Base-by-base conservation (phyloP, 306 rosid species). In the Nissolia schottii region DNA sequence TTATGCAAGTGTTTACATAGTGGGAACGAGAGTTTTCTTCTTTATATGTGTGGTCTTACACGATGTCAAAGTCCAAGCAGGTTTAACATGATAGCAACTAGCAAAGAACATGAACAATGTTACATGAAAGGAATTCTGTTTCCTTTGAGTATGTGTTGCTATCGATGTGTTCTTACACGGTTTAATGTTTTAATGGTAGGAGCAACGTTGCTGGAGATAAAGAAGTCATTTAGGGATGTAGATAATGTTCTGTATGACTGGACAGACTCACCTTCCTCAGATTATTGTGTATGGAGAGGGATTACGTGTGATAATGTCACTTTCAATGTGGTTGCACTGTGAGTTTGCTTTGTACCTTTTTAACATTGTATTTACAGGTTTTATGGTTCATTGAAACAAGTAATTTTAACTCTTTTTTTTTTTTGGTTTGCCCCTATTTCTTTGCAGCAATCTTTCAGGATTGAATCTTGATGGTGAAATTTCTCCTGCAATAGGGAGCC, bases 251-350 rank as follows among this genome's bases (percentile, higher is more conserved):
- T 95, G 10, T 92, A 90, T 77, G 97, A 95, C 71, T 95, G 97
- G 99, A 78, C 88, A 2, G 91, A 83, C 46, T 84, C 96, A 29
- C 83, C 96, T 10, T 86, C 97, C 71, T 80, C 92, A 34, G 99
- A 92, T 81, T 92, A 84, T 72, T 95, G 99, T 79, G 83, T 70
- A 6, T 95, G 99, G 99, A 88, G 96, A 88, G 97, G 99, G 15
- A 71, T 95, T 60, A 34, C 85, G 9, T 95, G 99, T 51, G 99
- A 95, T 80, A 92, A 92, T 84, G 86, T 81, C 74, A 87, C 97
- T 71, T 90, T 88, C 79, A 84, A 77, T 81, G 96, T 92, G 59
- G 61, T 85, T 65, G 86, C 99, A 45, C 97, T 95, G 99, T 95
- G 85, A 89, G 97, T 56, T n/a, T 41, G 13, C 53, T 19, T 6